Evolutionary conservation across 768 basidiomycete genomes (phyloP).

Genomic region (Lentinus tigrinus): DNA sequence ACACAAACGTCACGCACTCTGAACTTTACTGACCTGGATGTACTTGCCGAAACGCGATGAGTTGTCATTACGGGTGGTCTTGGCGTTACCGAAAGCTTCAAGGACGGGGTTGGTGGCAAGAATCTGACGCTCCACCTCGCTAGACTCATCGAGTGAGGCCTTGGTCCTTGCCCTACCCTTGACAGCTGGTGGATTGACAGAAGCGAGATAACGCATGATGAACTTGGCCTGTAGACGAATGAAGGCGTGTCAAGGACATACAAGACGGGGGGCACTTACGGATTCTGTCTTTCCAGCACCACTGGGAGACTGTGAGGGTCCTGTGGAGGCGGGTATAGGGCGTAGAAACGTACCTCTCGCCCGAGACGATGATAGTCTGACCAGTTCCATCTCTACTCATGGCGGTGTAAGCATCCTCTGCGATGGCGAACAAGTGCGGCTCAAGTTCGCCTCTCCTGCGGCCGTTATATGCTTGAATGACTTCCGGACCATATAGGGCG

Average conservation of each 20-base stretch:
- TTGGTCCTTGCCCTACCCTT: constrained; percentile 65
- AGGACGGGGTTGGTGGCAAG: constrained; percentile 99
- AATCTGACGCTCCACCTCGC: constrained; percentile 96
- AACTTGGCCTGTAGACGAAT: constrained; percentile 74
- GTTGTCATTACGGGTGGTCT: constrained; percentile 98
- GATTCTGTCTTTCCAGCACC: constrained; percentile 99
- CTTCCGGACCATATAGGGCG: constrained; percentile 93
- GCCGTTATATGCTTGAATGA: constrained; percentile 95
- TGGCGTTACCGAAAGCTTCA: constrained; percentile 98
- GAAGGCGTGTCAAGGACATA: constrained; percentile 4
- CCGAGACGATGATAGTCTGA: constrained; percentile 98
- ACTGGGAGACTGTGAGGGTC: constrained; percentile 41
- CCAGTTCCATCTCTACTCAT: constrained; percentile 94
- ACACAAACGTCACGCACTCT: background rate
- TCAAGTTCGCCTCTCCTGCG: constrained; percentile 91
- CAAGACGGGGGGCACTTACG: constrained; percentile 42
- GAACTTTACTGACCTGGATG: constrained; percentile 72
- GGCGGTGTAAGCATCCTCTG: constrained; percentile 97
- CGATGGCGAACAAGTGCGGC: constrained; percentile 97
- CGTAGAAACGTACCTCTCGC: constrained; percentile 73
- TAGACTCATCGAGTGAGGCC: constrained; percentile 77
- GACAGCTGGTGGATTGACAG: constrained; percentile 81
- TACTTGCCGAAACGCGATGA: constrained; percentile 99
- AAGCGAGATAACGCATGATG: constrained; percentile 98
- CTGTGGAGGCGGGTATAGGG: constrained; percentile 4